Conservation (phyloP, 495 filamentous ascomycete genomes). For the Tuber calosporum region DNA sequence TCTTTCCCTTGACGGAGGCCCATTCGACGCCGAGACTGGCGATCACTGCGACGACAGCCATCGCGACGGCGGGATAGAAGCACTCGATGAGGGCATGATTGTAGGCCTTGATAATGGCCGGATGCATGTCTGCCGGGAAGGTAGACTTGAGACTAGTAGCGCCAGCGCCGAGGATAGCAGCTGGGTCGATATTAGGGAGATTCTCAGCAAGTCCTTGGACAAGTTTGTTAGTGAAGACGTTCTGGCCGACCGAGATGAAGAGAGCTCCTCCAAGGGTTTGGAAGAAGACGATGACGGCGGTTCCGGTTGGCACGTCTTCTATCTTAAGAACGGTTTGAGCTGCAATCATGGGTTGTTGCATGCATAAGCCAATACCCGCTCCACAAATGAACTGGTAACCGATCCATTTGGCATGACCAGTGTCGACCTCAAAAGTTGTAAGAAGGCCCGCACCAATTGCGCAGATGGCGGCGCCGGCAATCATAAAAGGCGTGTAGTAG, state of each 20-base stretch:
- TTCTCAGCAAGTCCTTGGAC: constrained; percentile 50
- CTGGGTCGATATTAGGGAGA: constrained; percentile 50
- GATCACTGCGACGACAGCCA: constrained; percentile 56
- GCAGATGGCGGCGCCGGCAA: constrained; percentile 52
- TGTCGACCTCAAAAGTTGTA: constrained; percentile 55
- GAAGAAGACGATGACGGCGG: constrained; percentile 59
- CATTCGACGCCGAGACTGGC: constrained; percentile 62
- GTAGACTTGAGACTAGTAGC: constrained; percentile 57
- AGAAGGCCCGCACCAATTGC: constrained; percentile 65
- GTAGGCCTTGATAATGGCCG: constrained; percentile 59
- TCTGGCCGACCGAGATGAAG: constrained; percentile 69
- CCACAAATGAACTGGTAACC: constrained; percentile 65
- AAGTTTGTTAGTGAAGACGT: constrained; percentile 67
- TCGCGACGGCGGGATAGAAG: constrained; percentile 63
- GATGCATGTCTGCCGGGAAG: constrained; percentile 48
- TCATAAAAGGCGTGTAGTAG: constrained; percentile 72
- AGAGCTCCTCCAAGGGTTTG: constrained; percentile 66
- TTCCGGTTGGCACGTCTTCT: constrained; percentile 60
- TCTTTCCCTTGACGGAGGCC: constrained; percentile 79
- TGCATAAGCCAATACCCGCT: constrained; percentile 59
- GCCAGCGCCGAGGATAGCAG: constrained; percentile 53
- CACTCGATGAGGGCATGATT: constrained; percentile 60
- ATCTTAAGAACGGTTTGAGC: constrained; percentile 58
- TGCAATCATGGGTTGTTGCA: constrained; percentile 63
- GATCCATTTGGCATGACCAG: constrained; percentile 58